Evolutionary conservation across 108 stramenopile species (phyloP).

Genomic region (Nitzschia putrida): DNA sequence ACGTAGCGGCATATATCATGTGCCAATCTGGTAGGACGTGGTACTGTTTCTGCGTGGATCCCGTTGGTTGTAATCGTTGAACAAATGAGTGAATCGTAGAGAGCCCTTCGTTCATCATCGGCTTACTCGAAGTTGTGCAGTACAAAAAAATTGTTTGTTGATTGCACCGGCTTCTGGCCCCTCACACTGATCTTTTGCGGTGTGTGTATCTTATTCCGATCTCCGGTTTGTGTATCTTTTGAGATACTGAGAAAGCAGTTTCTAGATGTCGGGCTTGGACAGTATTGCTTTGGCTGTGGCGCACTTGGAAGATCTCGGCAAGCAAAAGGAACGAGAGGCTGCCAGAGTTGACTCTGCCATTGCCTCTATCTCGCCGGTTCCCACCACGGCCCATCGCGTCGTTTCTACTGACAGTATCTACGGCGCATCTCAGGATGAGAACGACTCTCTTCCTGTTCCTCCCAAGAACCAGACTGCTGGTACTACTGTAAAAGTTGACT

Average conservation of each 20-base stretch:
- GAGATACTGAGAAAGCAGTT: too few species aligned
- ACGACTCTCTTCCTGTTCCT: neutral
- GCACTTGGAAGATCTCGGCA: conserved; percentile 32
- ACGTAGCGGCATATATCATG: too few species aligned
- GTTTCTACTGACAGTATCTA: conserved; percentile 9
- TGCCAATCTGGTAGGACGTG: too few species aligned
- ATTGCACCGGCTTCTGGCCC: too few species aligned
- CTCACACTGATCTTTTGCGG: too few species aligned
- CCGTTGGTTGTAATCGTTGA: conserved; percentile 4
- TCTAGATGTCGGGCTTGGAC: conserved; percentile 35
- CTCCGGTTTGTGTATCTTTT: too few species aligned
- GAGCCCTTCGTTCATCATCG: neutral
- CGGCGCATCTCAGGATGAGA: neutral
- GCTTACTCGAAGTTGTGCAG: neutral
- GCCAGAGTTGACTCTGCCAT: neutral
- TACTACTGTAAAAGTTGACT: neutral
- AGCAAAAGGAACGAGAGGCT: neutral
- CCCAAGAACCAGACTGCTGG: neutral
- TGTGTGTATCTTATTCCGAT: neutral
- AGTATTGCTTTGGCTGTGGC: conserved; percentile 53
- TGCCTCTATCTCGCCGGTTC: neutral
- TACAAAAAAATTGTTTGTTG: too few species aligned
- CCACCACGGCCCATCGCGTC: neutral
- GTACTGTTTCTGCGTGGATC: neutral
- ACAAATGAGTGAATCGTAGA: neutral